Conservation (phyloP, 139 green algal genomes). For the Tetradesmus obliquus region DNA sequence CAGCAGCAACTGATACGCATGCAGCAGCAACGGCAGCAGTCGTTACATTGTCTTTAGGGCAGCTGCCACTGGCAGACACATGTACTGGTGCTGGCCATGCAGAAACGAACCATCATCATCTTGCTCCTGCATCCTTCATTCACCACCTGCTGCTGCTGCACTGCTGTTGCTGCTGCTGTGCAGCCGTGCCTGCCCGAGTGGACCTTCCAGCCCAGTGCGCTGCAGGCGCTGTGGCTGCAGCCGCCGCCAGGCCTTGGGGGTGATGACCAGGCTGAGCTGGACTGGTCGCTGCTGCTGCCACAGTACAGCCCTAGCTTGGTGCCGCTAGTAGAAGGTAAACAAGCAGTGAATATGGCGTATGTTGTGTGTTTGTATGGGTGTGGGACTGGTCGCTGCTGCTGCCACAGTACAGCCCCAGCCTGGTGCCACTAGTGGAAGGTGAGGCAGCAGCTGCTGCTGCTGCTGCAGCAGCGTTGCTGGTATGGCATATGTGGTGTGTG, state of each 20-base stretch:
- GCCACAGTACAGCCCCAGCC: constrained; percentile 34
- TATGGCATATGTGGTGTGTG: too few relatives aligned
- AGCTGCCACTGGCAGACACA: too few relatives aligned
- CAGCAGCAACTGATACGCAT: too few relatives aligned
- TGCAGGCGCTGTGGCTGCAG: constrained; percentile 20
- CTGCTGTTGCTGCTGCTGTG: background rate
- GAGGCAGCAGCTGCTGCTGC: background rate
- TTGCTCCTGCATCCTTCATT: too few relatives aligned
- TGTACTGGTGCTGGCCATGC: too few relatives aligned
- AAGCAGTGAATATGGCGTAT: background rate
- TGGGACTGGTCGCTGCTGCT: constrained; percentile 26
- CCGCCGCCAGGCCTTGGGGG: background rate
- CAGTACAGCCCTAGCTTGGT: constrained; percentile 37
- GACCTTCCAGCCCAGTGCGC: constrained; percentile 35
- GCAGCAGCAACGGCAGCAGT: too few relatives aligned
- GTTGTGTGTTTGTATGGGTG: too few relatives aligned
- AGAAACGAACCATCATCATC: too few relatives aligned
- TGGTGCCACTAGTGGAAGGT: constrained; percentile 32
- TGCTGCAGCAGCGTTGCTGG: background rate
- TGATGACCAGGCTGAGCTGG: constrained; percentile 9
- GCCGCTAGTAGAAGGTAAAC: constrained; percentile 17
- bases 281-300: constrained; percentile 32
- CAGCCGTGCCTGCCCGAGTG: constrained; percentile 3
- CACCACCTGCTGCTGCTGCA: too few relatives aligned
- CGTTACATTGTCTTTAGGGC: too few relatives aligned